Conservation (phyloP, 2,329 filamentous ascomycete genomes). For the Stemphylium lycopersici region DNA sequence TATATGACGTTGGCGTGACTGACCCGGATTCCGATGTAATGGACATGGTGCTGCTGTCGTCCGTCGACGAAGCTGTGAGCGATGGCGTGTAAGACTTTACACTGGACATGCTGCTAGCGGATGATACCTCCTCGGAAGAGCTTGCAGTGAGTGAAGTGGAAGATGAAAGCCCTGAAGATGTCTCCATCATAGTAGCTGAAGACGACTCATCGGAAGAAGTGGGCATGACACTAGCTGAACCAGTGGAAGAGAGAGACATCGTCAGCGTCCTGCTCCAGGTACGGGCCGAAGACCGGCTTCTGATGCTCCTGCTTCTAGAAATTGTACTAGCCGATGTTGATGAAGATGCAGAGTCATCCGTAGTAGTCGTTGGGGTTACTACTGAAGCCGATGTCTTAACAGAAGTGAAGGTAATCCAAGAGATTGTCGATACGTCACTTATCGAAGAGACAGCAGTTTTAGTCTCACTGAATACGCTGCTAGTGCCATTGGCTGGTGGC, state of each 20-base stretch:
- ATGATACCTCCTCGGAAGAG: too few species aligned
- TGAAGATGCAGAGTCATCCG: background rate
- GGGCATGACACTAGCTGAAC: background rate
- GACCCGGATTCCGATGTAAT: too few species aligned
- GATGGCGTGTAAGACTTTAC: background rate
- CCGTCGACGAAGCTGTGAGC: background rate
- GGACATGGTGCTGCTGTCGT: too few species aligned
- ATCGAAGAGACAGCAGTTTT: conserved; percentile 2
- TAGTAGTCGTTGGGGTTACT: background rate
- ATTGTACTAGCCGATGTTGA: background rate
- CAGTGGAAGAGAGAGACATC: background rate
- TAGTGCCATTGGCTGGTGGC: conserved; percentile 9
- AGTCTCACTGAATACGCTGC: background rate
- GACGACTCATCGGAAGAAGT: background rate
- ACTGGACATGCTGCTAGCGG: too few species aligned
- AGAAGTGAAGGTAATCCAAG: conserved; percentile 10
- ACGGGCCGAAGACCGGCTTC: background rate
- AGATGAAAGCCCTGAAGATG: background rate
- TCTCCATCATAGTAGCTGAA: background rate
- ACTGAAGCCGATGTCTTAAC: background rate
- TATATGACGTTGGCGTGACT: too few species aligned
- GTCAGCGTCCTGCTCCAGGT: conserved; percentile 11
- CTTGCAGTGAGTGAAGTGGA: background rate
- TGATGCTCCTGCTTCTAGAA: background rate
- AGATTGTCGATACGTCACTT: conserved; percentile 4